Conservation (phyloP, 805 yeast species). For the Sugiyamaella chiloensis region DNA sequence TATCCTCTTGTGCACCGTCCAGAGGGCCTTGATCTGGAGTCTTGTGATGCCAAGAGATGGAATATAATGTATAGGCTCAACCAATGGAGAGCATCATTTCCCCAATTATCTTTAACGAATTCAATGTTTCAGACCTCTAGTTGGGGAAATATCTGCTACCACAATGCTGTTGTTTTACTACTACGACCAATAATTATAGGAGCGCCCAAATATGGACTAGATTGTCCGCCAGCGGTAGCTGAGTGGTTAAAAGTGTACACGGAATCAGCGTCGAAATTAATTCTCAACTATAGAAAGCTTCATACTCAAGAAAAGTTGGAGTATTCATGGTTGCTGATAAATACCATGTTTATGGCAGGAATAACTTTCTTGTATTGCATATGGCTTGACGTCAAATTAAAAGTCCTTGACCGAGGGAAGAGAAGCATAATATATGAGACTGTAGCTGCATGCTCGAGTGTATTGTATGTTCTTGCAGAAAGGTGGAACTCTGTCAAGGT, state of each 20-base stretch:
- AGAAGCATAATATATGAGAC: background rate
- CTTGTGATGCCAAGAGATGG: background rate
- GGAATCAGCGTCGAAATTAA: background rate
- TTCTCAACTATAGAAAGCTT: background rate
- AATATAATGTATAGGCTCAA: background rate
- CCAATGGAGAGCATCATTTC: slow-evolving; percentile 1
- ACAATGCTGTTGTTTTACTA: background rate
- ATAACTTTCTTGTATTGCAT: background rate
- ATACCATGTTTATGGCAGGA: background rate
- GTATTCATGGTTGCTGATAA: background rate
- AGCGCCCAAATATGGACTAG: background rate
- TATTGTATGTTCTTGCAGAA: background rate
- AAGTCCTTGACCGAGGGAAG: background rate
- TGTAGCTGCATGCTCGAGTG: background rate
- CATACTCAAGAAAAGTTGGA: background rate
- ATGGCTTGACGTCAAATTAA: background rate
- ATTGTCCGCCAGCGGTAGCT: background rate
- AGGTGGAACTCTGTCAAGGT: background rate
- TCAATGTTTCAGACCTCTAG: background rate
- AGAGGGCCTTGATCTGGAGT: background rate
- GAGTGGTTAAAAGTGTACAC: background rate
- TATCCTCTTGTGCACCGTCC: background rate
- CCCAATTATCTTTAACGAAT: background rate
- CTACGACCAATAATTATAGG: background rate
- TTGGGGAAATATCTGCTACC: background rate